Conservation (phyloP, 768 basidiomycete species). For the Crassisporium funariophilum region DNA sequence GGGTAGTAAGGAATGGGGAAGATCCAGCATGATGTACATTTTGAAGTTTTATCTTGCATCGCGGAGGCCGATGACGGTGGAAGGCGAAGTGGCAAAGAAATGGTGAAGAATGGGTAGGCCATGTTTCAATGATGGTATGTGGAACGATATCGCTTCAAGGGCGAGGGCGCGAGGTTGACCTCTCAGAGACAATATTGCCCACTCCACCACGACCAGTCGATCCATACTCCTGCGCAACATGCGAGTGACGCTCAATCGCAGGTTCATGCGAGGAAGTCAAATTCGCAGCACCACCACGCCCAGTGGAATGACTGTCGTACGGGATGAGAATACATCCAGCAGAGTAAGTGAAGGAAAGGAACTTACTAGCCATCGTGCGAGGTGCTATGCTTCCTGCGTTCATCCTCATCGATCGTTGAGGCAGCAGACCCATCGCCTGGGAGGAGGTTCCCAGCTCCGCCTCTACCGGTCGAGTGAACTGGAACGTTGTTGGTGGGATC, state of each 20-base stretch:
- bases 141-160: too few relatives aligned
- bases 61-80: too few relatives aligned
- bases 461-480: conserved; percentile 58
- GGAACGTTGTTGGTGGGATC: conserved; percentile 26
- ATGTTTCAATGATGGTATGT: too few relatives aligned
- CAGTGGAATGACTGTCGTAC: conserved; percentile 60
- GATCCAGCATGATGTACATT: too few relatives aligned
- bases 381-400: conserved; percentile 24
- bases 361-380: neutral
- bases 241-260: conserved; percentile 31
- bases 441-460: conserved; percentile 63
- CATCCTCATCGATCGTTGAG: conserved; percentile 27
- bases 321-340: neutral
- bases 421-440: conserved; percentile 27
- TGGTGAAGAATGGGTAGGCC: too few relatives aligned
- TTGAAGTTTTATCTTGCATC: too few relatives aligned
- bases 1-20: too few relatives aligned
- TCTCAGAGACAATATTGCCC: conserved; percentile 61
- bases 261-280: conserved; percentile 43
- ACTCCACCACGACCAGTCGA: conserved; percentile 61
- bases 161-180: too few relatives aligned
- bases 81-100: too few relatives aligned
- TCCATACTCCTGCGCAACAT: conserved; percentile 32
- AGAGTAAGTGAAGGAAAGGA: neutral
- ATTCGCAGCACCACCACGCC: conserved; percentile 71